A percentile compares a stretch with the other conserved stretches of the same genome.
phyloP scores from a whole-genome alignment of 2,329 filamentous ascomycete genomes.

The Aureobasidium sp. region DNA sequence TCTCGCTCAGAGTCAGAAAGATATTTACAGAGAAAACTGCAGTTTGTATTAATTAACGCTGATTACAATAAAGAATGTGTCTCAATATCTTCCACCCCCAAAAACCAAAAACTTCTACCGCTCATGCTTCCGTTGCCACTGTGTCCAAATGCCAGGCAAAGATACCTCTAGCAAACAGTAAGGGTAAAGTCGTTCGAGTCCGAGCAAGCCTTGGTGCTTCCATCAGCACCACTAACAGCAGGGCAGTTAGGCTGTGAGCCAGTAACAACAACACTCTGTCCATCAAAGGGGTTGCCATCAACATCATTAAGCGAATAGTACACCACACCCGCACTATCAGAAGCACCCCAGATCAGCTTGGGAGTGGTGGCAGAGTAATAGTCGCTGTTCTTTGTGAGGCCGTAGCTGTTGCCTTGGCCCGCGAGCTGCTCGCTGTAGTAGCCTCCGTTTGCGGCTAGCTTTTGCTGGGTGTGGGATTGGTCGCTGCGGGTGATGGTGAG shows the following conservation, averaged over 20 bases:
- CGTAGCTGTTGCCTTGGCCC: slow-evolving; percentile 28
- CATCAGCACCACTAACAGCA: slow-evolving; percentile 1
- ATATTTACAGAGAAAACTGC: too few relatives aligned
- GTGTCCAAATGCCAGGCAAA: neutral
- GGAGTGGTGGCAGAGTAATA: slow-evolving; percentile 23
- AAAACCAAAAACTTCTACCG: neutral
- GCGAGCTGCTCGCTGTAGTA: slow-evolving; percentile 21
- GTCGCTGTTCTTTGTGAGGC: slow-evolving; percentile 23
- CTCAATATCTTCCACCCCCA: neutral
- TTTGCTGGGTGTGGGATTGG: slow-evolving; percentile 17
- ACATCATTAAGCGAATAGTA: slow-evolving; percentile 27
- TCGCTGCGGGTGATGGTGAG: slow-evolving; percentile 24
- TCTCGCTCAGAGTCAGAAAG: too few relatives aligned
- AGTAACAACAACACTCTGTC: slow-evolving; percentile 20
- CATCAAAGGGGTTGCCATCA: slow-evolving; percentile 24
- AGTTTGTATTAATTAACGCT: neutral
- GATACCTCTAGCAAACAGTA: slow-evolving; percentile 4
- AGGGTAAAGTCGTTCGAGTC: slow-evolving; percentile 15
- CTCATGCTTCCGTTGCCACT: neutral
- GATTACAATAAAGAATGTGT: neutral
- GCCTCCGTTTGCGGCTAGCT: slow-evolving; percentile 20
- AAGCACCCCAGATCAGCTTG: slow-evolving; percentile 26
- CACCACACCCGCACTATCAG: slow-evolving; percentile 16
- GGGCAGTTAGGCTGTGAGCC: neutral
- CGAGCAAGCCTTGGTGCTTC: slow-evolving; percentile 15